Conservation (phyloP, 345 rosid genomes). For the Bruguiera gymnorhiza region DNA sequence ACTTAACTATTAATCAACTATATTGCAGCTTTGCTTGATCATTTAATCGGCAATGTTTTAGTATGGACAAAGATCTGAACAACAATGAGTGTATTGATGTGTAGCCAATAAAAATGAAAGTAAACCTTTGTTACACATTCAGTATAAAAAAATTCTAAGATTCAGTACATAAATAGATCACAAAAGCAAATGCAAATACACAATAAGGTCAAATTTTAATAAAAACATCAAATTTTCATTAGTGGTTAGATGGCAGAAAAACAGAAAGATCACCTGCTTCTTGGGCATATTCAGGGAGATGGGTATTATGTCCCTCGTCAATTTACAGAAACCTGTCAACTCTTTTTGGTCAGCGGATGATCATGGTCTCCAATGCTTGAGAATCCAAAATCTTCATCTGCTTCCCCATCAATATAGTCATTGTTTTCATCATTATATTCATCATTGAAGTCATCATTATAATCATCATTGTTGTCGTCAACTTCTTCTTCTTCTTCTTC, state of each 20-base stretch:
- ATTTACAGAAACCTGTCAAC: slow-evolving; percentile 10
- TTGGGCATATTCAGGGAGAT: not conserved
- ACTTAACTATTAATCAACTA: not conserved
- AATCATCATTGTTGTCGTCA: slow-evolving; percentile 26
- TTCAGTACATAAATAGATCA: too few relatives aligned
- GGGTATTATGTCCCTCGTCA: not conserved
- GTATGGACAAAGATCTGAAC: too few relatives aligned
- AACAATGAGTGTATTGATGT: too few relatives aligned
- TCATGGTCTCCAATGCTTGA: slow-evolving; percentile 35
- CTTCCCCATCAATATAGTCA: slow-evolving; percentile 38
- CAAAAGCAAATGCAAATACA: too few relatives aligned
- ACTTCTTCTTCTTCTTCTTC: slow-evolving; percentile 35
- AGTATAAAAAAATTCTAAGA: too few relatives aligned
- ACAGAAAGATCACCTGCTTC: slow-evolving; percentile 18
- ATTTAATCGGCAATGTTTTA: not conserved
- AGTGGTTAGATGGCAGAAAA: too few relatives aligned
- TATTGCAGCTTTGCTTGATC: not conserved
- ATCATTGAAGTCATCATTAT: slow-evolving; percentile 23
- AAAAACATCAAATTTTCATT: too few relatives aligned
- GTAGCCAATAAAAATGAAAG: too few relatives aligned
- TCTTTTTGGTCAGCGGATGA: slow-evolving; percentile 12
- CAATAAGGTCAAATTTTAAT: too few relatives aligned
- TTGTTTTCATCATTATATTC: slow-evolving; percentile 31
- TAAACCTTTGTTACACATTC: too few relatives aligned
- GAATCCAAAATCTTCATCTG: slow-evolving; percentile 34